These are phyloP conservation scores for Acrocalymma vagum DNA, from an alignment of 2,329 filamentous ascomycete genomes.

Conservation along the genomic window DNA sequence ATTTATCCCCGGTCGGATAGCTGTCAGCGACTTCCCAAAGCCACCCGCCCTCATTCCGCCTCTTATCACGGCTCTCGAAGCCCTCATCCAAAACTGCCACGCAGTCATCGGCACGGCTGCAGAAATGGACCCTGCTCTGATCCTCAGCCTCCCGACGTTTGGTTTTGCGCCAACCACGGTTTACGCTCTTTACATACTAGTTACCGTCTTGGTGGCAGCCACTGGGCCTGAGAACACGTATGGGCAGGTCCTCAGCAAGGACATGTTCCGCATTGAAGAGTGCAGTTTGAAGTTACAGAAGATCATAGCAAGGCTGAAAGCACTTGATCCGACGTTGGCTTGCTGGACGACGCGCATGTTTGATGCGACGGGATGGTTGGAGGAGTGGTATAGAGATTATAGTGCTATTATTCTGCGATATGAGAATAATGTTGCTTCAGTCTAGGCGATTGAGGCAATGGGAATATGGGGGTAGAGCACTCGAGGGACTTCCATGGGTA, in stretches of 20 bases:
- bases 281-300: conserved; percentile 26
- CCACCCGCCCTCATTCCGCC: conserved; percentile 24
- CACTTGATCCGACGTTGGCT: conserved; percentile 32
- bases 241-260: conserved; percentile 24
- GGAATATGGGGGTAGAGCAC: no score
- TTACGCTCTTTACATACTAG: conserved; percentile 34
- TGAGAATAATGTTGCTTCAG: conserved; percentile 21
- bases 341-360: conserved; percentile 35
- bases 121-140: conserved; percentile 30
- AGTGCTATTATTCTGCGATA: conserved; percentile 30
- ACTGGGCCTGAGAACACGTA: conserved; percentile 34
- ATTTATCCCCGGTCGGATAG: conserved; percentile 32
- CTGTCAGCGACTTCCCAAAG: conserved; percentile 34
- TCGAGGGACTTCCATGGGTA: no score
- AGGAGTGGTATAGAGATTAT: conserved; percentile 35
- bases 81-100: conserved; percentile 30
- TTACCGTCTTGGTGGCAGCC: conserved; percentile 28
- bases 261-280: conserved; percentile 28
- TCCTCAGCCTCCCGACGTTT: conserved; percentile 32
- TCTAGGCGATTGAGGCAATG: no score
- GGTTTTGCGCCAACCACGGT: conserved; percentile 32
- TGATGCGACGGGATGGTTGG: conserved; percentile 36
- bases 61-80: conserved; percentile 22
- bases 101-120: conserved; percentile 27
- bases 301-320: conserved; percentile 20